These are phyloP conservation scores for Rhodotorula sp. DNA, from an alignment of 1,284 basidiomycete species.

Conservation along the genomic window DNA sequence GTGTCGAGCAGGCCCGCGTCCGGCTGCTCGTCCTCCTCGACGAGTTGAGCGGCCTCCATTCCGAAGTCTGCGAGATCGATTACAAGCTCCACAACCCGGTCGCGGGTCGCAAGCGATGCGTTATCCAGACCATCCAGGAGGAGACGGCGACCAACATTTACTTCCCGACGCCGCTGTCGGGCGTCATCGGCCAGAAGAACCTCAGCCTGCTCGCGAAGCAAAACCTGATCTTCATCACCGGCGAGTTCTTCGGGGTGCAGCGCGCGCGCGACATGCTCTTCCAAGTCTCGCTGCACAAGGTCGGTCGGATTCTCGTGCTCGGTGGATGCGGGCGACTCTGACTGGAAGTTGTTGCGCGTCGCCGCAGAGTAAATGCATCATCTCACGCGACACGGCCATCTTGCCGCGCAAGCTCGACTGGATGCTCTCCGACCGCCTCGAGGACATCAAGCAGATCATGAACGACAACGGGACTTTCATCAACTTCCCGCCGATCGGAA, in stretches of 20 bases:
- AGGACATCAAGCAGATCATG: conserved; percentile 88
- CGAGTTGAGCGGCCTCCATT: conserved; percentile 82
- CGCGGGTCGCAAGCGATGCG: conserved; percentile 80
- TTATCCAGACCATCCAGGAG: conserved; percentile 90
- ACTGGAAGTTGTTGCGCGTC: not conserved
- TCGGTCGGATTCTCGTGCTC: conserved; percentile 45
- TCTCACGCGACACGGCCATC: conserved; percentile 89
- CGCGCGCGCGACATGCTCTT: conserved; percentile 91
- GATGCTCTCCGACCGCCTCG: conserved; percentile 89
- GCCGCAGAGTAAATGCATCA: conserved; percentile 78
- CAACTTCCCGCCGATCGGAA: conserved; percentile 83
- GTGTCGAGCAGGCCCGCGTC: conserved; percentile 86
- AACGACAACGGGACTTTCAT: conserved; percentile 95
- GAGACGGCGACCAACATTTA: conserved; percentile 98
- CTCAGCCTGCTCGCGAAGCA: conserved; percentile 52
- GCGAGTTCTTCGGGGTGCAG: conserved; percentile 95
- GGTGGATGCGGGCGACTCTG: too few species aligned
- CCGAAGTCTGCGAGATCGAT: conserved; percentile 89
- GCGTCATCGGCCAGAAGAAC: conserved; percentile 61
- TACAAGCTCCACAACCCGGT: conserved; percentile 91
- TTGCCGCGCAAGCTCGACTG: conserved; percentile 96
- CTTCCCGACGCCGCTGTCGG: conserved; percentile 83
- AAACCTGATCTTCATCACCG: conserved; percentile 92
- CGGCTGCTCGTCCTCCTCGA: conserved; percentile 90
- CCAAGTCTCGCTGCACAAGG: conserved; percentile 81